These are phyloP conservation scores for Linum trigynum DNA, from an alignment of 345 rosid species.

Conservation along the genomic window DNA sequence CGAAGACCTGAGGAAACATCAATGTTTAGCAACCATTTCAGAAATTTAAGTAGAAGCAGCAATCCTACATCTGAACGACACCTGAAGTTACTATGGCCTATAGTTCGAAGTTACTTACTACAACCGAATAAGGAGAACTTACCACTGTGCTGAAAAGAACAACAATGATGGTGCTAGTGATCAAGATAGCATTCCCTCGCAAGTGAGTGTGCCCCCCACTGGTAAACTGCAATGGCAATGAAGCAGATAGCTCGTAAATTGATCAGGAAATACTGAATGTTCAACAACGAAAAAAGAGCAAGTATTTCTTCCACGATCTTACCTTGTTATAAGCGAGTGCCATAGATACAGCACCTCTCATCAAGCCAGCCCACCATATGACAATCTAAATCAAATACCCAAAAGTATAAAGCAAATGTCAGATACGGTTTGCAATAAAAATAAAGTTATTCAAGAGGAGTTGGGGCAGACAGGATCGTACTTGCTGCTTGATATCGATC, in stretches of 20 bases:
- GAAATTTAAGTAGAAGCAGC: neutral
- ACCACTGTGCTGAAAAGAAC: slow-evolving; percentile 65
- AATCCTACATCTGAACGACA: no score
- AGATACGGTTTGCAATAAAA: neutral
- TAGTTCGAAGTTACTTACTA: neutral
- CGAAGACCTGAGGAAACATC: slow-evolving; percentile 54
- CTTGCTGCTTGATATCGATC: slow-evolving; percentile 73
- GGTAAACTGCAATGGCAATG: slow-evolving; percentile 36
- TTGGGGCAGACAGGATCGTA: slow-evolving; percentile 14
- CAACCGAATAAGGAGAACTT: slow-evolving; percentile 9
- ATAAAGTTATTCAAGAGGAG: neutral
- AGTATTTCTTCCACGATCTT: neutral
- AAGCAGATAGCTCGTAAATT: neutral
- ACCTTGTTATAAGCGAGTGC: slow-evolving; percentile 58
- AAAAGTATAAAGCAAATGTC: neutral
- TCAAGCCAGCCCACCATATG: slow-evolving; percentile 77
- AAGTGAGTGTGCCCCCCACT: neutral
- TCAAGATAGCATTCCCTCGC: slow-evolving; percentile 34
- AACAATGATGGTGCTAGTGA: slow-evolving; percentile 50
- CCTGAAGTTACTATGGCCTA: no score
- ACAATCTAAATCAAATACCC: slow-evolving; percentile 31
- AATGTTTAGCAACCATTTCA: neutral
- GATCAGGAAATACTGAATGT: neutral
- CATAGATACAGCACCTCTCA: slow-evolving; percentile 72
- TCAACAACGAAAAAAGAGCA: neutral